Percentiles rank a stretch among this genome's conserved stretches.
These are phyloP conservation scores for Galeopsis tetrahit DNA, from an alignment of 257 asterid species.

Conservation along the genomic window DNA sequence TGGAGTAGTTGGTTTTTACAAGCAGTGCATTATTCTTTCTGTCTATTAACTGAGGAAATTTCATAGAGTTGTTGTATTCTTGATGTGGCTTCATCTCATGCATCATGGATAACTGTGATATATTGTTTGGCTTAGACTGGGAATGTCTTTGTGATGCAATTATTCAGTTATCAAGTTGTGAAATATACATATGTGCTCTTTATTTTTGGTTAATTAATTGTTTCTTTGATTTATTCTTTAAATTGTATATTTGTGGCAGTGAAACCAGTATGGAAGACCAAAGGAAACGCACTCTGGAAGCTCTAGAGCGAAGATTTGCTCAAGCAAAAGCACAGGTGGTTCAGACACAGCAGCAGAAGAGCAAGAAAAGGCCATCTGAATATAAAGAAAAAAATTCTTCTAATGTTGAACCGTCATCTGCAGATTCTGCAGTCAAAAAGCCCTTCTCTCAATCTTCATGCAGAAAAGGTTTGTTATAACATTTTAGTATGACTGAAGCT, in stretches of 20 bases:
- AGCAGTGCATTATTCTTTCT: too few species aligned
- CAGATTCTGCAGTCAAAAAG: slow-evolving; percentile 31
- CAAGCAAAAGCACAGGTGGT: slow-evolving; percentile 67
- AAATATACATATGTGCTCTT: neutral
- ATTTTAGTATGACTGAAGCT: neutral
- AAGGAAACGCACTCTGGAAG: slow-evolving; percentile 71
- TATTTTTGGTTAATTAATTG: neutral
- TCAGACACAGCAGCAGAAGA: slow-evolving; percentile 49
- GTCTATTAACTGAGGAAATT: too few species aligned
- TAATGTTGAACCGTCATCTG: slow-evolving; percentile 32
- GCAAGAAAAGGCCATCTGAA: slow-evolving; percentile 51
- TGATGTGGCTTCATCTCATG: too few species aligned
- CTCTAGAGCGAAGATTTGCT: slow-evolving; percentile 76
- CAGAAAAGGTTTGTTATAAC: slow-evolving; percentile 54
- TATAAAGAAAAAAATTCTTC: slow-evolving; percentile 28
- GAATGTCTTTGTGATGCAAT: too few species aligned
- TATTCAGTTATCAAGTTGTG: slow-evolving; percentile 10
- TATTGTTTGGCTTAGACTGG: too few species aligned
- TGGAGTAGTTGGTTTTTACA: too few species aligned
- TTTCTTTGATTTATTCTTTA: neutral
- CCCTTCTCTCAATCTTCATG: slow-evolving; percentile 36
- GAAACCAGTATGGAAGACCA: slow-evolving; percentile 53
- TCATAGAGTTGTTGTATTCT: too few species aligned
- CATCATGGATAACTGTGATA: too few species aligned
- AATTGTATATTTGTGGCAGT: slow-evolving; percentile 21